Evolutionary conservation across 495 filamentous ascomycete genomes (phyloP), one percentile per base, ranked within the genome.

Genomic region (Hyaloscypha variabilis): DNA sequence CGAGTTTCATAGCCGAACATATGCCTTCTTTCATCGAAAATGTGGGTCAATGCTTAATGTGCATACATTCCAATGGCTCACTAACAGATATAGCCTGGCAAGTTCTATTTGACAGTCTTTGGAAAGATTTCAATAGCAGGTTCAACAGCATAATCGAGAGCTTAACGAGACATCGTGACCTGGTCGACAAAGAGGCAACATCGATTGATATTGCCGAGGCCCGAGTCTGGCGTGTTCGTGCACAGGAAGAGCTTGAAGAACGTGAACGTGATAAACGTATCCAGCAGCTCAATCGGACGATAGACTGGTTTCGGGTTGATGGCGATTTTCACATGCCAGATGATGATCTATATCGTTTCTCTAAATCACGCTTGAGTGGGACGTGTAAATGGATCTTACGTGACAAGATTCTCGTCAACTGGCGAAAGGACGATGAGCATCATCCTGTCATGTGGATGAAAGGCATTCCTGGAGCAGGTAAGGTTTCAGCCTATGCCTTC

Each of bases 121-220:
- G 77, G 76, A 65, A 61, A 34, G 51, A 61, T 21, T 77, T 79
- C 61, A 50, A 72, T 6, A 62, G 31, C 2, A 66, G 73, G 0
- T 77, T 79, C 30, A 49, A 73, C 14, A 59, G 31, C 11, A 79
- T 77, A 14, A 57, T 79, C 14, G 63, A 67, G 14, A 75, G 58
- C 52, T 58, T 77, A 6, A 36, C 69, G n/a, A 68, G 64, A 21
- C 72, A 77, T 54, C 54, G 69, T 55, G 69, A 77, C 25, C 62
- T 75, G 11, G 60, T 79, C 11, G 70, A 75, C 39, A 62, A 63
- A 50, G 76, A 79, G 59, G 76, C 72, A 6, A 58, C 50, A n/a
- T 59, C 74, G 24, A 69, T 70, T 42, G 52, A 76, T 50, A 70
- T 75, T 63, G 56, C 61, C 14, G 73, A 77, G 54, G 68, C 71